These are phyloP conservation scores for Colletotrichum musicola DNA, from an alignment of 2,329 filamentous ascomycete species.

Conservation along the genomic window DNA sequence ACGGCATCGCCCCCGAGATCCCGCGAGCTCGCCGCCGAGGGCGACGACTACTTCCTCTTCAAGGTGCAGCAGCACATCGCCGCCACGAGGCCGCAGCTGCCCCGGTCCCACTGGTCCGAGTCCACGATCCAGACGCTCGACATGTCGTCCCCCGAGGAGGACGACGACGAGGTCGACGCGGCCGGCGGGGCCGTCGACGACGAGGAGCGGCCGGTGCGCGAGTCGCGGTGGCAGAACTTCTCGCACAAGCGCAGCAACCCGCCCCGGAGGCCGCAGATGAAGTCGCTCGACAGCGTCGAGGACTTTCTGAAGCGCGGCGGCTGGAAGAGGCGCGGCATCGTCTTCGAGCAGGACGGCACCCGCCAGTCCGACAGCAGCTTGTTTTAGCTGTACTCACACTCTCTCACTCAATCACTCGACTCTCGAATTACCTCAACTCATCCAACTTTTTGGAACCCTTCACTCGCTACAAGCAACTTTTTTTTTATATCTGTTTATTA, in stretches of 20 bases:
- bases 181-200: constrained; percentile 28
- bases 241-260: constrained; percentile 47
- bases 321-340: constrained; percentile 58
- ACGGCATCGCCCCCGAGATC: background rate
- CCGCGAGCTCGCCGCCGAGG: constrained; percentile 34
- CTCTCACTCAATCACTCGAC: background rate
- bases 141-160: constrained; percentile 33
- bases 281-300: constrained; percentile 51
- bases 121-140: constrained; percentile 50
- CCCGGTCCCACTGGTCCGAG: constrained; percentile 57
- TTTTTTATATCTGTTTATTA: background rate
- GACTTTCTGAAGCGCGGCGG: constrained; percentile 58
- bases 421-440: too few relatives aligned
- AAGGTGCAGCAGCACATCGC: constrained; percentile 40
- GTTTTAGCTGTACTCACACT: constrained; percentile 17
- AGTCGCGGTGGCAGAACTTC: constrained; percentile 47
- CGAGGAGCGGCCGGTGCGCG: constrained; percentile 31
- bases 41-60: constrained; percentile 41
- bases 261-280: constrained; percentile 52
- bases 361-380: constrained; percentile 39
- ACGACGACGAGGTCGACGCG: constrained; percentile 37
- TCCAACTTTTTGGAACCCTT: background rate
- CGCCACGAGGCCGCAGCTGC: constrained; percentile 41
- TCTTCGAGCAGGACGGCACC: constrained; percentile 52
- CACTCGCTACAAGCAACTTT: background rate